phyloP scores from a whole-genome alignment of 306 rosid genomes.

The Quercus parvula region DNA sequence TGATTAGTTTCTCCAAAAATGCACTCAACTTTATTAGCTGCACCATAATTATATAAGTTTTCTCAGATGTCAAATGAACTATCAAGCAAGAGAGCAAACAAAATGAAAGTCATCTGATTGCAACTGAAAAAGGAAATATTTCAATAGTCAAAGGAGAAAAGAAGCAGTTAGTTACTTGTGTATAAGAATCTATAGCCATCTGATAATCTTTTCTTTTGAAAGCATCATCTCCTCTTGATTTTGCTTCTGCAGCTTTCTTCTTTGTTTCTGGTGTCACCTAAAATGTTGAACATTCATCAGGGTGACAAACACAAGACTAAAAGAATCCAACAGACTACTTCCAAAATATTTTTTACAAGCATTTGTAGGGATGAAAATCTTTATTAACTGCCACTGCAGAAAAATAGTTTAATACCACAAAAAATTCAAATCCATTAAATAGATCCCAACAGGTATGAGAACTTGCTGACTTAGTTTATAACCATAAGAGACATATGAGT shows the following conservation, averaged over 20 bases:
- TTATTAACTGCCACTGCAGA: not conserved
- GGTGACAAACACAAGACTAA: not conserved
- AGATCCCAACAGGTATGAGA: not conserved
- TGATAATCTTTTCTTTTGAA: conserved; percentile 58
- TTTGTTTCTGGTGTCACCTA: conserved; percentile 82
- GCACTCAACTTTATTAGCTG: not conserved
- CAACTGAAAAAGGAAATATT: conserved; percentile 9
- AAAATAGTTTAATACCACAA: not conserved
- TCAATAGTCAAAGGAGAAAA: conserved; percentile 8
- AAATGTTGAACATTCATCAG: conserved; percentile 19
- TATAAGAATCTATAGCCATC: conserved; percentile 77
- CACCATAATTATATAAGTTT: not conserved
- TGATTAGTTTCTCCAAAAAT: not conserved
- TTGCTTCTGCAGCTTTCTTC: conserved; percentile 88
- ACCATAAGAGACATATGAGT: not conserved
- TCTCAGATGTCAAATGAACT: not conserved
- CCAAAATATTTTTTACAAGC: not conserved
- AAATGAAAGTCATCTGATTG: not conserved
- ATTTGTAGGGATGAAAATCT: not conserved
- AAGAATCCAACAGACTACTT: not conserved
- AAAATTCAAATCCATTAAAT: not conserved
- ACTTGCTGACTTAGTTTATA: not conserved
- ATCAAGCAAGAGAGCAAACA: not conserved
- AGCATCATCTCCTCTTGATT: conserved; percentile 88
- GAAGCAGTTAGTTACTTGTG: conserved; percentile 56